Evolutionary conservation across 495 filamentous ascomycete species (phyloP).

Genomic region (Penicillium psychrofluorescens): DNA sequence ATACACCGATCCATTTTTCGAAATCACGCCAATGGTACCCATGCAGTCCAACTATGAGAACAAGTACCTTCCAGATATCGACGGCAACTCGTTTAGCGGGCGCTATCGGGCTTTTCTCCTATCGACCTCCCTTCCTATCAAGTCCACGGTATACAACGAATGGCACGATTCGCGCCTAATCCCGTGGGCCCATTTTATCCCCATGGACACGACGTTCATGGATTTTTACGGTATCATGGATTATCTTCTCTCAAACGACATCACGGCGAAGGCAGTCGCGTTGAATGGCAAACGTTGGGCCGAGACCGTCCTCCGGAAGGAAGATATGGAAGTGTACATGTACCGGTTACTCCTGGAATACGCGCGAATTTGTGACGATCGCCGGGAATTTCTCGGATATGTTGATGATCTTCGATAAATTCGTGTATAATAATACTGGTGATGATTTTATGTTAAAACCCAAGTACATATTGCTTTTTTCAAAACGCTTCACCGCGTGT

Average conservation of each 20-base stretch:
- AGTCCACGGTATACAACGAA: conserved; percentile 44
- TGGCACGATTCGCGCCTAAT: conserved; percentile 51
- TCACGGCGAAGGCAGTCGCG: conserved; percentile 34
- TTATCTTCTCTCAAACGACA: conserved; percentile 27
- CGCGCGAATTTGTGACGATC: conserved; percentile 12
- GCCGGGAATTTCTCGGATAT: conserved; percentile 6
- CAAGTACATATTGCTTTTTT: too few species aligned
- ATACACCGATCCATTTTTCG: conserved; percentile 43
- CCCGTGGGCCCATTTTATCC: conserved; percentile 51
- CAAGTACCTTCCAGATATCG: conserved; percentile 47
- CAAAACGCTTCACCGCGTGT: too few species aligned
- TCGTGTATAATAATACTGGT: neutral
- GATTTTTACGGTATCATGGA: conserved; percentile 34
- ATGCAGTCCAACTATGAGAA: conserved; percentile 46
- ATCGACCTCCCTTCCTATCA: conserved; percentile 36
- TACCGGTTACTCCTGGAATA: conserved; percentile 39
- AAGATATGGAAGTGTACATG: conserved; percentile 34
- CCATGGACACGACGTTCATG: conserved; percentile 32
- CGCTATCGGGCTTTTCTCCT: conserved; percentile 43
- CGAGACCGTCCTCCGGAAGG: conserved; percentile 23
- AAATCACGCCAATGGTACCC: conserved; percentile 23
- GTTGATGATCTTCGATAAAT: neutral
- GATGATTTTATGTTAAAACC: too few species aligned
- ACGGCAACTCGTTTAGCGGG: conserved; percentile 48
- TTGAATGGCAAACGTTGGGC: conserved; percentile 36